A percentile compares a stretch with the other conserved stretches of the same genome.
Evolutionary conservation across 257 asterid genomes (phyloP).

Genomic region (Salvia hispanica): DNA sequence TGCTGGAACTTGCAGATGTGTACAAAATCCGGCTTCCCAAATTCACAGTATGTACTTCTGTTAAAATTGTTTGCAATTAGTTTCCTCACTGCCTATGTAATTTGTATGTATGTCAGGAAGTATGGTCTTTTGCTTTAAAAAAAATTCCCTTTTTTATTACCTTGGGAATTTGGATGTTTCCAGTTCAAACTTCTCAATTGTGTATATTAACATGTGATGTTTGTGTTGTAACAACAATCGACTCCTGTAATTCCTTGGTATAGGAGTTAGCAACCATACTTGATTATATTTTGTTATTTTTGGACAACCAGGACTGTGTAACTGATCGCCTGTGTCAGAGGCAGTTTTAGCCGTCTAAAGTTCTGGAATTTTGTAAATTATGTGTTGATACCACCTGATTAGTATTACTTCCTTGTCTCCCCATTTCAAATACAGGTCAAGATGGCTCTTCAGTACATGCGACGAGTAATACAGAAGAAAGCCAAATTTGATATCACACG

Average conservation of each 20-base stretch:
- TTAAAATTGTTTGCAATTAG: conserved; percentile 18
- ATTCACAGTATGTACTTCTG: conserved; percentile 63
- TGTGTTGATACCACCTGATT: conserved; percentile 19
- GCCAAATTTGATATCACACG: conserved; percentile 89
- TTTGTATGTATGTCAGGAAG: neutral
- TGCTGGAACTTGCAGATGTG: conserved; percentile 96
- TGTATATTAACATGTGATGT: neutral
- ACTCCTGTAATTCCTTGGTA: conserved; percentile 9
- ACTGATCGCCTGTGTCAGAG: neutral
- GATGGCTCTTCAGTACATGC: conserved; percentile 94
- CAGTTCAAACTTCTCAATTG: neutral
- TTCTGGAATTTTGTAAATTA: neutral
- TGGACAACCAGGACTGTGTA: neutral
- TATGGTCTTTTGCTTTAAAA: conserved; percentile 9
- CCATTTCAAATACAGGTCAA: conserved; percentile 55
- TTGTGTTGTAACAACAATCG: neutral
- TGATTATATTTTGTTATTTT: conserved; percentile 3
- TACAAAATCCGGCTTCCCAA: conserved; percentile 92
- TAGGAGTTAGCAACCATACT: neutral
- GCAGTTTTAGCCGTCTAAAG: conserved; percentile 9
- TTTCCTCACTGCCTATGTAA: neutral
- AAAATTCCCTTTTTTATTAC: neutral
- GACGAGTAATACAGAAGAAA: conserved; percentile 83
- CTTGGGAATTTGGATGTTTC: conserved; percentile 4
- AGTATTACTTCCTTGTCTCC: conserved; percentile 17